phyloP scores from a whole-genome alignment of 2,329 filamentous ascomycete genomes.

The Fusarium aywerte region DNA sequence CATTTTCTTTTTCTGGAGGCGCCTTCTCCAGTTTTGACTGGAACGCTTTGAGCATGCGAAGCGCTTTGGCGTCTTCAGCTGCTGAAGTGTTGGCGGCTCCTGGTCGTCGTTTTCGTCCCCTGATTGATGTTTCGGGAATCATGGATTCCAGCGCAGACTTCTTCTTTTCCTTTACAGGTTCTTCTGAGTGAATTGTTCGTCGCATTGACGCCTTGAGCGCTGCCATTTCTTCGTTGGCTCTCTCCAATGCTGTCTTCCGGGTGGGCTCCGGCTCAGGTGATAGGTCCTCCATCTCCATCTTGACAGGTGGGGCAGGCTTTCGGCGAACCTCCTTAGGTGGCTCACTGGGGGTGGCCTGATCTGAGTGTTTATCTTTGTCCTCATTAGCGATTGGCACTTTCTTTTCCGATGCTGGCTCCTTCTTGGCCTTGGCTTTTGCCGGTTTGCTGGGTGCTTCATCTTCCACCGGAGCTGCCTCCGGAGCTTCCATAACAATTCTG shows the following conservation, averaged over 20 bases:
- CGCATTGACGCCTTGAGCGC: conserved; percentile 85
- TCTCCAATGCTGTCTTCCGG: conserved; percentile 68
- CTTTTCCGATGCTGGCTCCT: conserved; percentile 43
- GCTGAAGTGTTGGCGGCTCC: conserved; percentile 63
- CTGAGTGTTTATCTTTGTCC: conserved; percentile 7
- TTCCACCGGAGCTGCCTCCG: conserved; percentile 53
- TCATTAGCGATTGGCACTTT: conserved; percentile 29
- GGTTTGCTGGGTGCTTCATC: conserved; percentile 46
- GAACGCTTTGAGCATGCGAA: conserved; percentile 82
- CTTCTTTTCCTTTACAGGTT: conserved; percentile 65
- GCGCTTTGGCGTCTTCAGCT: conserved; percentile 69
- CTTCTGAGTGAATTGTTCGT: conserved; percentile 64
- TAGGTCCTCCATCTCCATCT: conserved; percentile 25
- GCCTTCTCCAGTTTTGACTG: conserved; percentile 76
- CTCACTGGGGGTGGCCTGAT: neutral
- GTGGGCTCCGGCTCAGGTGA: conserved; percentile 46
- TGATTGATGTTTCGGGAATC: conserved; percentile 76
- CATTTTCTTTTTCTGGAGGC: conserved; percentile 53
- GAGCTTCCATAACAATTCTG: conserved; percentile 72
- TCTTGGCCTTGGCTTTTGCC: conserved; percentile 47
- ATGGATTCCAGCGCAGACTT: conserved; percentile 77
- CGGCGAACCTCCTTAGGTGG: conserved; percentile 16
- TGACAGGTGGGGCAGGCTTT: conserved; percentile 26
- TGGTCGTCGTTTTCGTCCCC: conserved; percentile 75
- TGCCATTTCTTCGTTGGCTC: conserved; percentile 82